phyloP scores from a whole-genome alignment of 306 rosid genomes.

The Ochetophila trinervis region DNA sequence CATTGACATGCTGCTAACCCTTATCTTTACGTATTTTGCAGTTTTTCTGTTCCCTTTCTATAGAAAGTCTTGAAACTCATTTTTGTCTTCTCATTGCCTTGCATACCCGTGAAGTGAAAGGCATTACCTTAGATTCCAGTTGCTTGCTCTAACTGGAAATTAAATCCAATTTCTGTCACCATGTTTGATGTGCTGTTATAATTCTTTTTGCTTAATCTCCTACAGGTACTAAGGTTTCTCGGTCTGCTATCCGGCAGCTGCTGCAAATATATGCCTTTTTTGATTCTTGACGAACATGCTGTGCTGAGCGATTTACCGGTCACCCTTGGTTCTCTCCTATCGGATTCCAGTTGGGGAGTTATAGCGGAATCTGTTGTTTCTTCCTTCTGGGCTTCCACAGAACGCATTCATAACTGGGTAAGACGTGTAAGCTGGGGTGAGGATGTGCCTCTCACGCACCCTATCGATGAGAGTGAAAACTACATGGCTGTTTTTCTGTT shows the following conservation, averaged over 20 bases:
- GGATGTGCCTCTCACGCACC: constrained; percentile 32
- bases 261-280: constrained; percentile 85
- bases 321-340: constrained; percentile 65
- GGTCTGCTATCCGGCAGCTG: constrained; percentile 74
- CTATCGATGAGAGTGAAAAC: constrained; percentile 74
- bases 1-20: no score
- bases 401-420: constrained; percentile 58
- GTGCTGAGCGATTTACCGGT: constrained; percentile 78
- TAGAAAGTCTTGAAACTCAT: no score
- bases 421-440: constrained; percentile 28
- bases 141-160: no score
- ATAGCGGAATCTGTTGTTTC: constrained; percentile 54
- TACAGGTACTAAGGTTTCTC: constrained; percentile 67
- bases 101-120: no score
- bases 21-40: no score
- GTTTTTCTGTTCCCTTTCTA: no score
- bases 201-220: constrained; percentile 12
- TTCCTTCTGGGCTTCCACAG: constrained; percentile 55
- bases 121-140: no score
- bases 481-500: constrained; percentile 44
- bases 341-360: constrained; percentile 49
- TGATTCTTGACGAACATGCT: constrained; percentile 53
- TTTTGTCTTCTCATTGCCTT: no score
- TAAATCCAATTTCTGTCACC: no score
- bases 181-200: no score